phyloP scores from a whole-genome alignment of 495 filamentous ascomycete species.

The Niebla homalea region DNA sequence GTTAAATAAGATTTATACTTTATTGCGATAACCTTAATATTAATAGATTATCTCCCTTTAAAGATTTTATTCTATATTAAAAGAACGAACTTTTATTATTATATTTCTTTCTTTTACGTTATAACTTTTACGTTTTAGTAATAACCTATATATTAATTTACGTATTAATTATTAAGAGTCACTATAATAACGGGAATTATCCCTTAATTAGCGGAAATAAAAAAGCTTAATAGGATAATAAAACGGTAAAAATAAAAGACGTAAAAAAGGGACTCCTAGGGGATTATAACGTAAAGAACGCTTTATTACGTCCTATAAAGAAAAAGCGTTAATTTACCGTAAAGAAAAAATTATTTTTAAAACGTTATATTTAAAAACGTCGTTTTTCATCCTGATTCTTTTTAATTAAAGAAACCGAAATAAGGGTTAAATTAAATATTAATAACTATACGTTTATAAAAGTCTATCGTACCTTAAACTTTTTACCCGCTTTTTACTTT shows the following conservation, averaged over 20 bases:
- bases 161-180: too few species aligned
- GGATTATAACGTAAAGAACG: neutral
- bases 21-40: neutral
- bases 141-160: neutral
- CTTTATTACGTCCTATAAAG: neutral
- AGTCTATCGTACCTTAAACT: too few species aligned
- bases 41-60: neutral
- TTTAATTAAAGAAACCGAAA: neutral
- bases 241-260: neutral
- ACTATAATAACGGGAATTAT: too few species aligned
- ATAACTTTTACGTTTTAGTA: neutral
- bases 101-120: neutral
- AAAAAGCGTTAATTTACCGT: neutral
- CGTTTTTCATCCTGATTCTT: neutral
- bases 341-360: neutral
- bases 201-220: neutral
- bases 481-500: too few species aligned
- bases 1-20: neutral
- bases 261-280: neutral
- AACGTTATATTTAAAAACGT: neutral
- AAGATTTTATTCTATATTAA: neutral
- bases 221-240: neutral
- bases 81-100: neutral
- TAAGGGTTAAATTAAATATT: neutral
- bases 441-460: neutral